Conservation (phyloP, 1,284 basidiomycete species). For the Pseudozyma hubeiensis region DNA sequence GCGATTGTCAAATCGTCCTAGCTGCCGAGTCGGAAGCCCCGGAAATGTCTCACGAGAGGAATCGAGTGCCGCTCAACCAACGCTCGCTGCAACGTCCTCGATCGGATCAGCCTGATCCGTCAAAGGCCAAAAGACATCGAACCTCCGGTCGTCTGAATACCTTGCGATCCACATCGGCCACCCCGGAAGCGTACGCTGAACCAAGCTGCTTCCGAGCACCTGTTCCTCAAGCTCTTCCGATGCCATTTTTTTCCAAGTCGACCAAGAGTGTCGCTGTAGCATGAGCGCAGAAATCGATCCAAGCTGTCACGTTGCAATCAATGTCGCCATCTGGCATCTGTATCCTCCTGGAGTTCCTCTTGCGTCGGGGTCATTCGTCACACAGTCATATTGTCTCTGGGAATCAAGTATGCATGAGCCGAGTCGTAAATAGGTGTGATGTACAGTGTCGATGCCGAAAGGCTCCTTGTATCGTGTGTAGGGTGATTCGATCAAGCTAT, state of each 20-base stretch:
- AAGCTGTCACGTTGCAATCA: neutral
- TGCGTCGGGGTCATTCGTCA: neutral
- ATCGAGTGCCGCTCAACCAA: neutral
- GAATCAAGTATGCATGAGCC: constrained; percentile 43
- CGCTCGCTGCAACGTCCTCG: neutral
- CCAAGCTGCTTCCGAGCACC: constrained; percentile 38
- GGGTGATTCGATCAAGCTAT: neutral
- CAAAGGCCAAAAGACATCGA: neutral
- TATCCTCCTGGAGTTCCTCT: neutral
- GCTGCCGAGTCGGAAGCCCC: neutral
- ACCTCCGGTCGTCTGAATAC: neutral
- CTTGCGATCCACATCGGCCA: neutral
- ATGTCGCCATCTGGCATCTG: neutral
- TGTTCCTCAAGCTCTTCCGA: constrained; percentile 20
- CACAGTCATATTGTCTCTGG: constrained; percentile 15
- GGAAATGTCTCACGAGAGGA: neutral
- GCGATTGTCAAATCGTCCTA: constrained; percentile 5
- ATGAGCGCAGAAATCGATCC: neutral
- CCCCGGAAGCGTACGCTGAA: constrained; percentile 17
- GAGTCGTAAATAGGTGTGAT: constrained; percentile 28
- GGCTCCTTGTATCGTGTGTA: constrained; percentile 1
- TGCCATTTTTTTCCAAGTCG: constrained; percentile 14
- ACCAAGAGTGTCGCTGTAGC: neutral
- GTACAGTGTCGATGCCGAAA: constrained; percentile 26
- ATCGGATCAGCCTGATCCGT: neutral